Conservation (phyloP, 352 stramenopile species). For the Phytophthora fragariaefolia region DNA sequence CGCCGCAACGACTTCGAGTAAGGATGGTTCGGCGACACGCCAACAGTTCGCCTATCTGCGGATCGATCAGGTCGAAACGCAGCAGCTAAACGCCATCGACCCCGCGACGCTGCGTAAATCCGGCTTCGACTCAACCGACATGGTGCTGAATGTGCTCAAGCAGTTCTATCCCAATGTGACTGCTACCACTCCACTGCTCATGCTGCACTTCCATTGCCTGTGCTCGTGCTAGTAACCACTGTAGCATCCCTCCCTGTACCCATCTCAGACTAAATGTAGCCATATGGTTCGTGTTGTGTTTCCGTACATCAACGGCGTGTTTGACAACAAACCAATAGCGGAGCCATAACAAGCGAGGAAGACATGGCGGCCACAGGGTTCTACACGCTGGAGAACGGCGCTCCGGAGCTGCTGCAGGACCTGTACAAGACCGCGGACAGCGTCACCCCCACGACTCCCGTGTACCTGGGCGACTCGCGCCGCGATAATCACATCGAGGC, state of each 20-base stretch:
- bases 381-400: slow-evolving; percentile 58
- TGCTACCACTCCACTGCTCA: slow-evolving; percentile 44
- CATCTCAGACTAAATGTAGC: not conserved
- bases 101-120: slow-evolving; percentile 46
- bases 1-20: slow-evolving; percentile 39
- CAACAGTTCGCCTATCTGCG: slow-evolving; percentile 56
- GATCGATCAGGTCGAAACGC: slow-evolving; percentile 45
- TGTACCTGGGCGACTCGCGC: slow-evolving; percentile 59
- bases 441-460: not conserved
- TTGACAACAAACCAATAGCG: not conserved
- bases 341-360: not conserved
- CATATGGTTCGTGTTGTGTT: not conserved
- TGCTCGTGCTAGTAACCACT: not conserved
- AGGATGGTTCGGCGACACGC: slow-evolving; percentile 8
- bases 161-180: slow-evolving; percentile 67
- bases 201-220: slow-evolving; percentile 64
- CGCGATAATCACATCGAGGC: slow-evolving; percentile 45
- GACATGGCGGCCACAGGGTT: slow-evolving; percentile 49
- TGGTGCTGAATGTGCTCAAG: slow-evolving; percentile 56
- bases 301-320: not conserved
- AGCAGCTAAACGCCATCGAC: slow-evolving; percentile 40
- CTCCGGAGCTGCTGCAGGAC: slow-evolving; percentile 53
- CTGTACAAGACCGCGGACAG: slow-evolving; percentile 41
- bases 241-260: too few relatives aligned
- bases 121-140: slow-evolving; percentile 43